Percentiles rank a stretch among this genome's conserved stretches.
Evolutionary conservation across 2,329 filamentous ascomycete genomes (phyloP).

Genomic region (Cordyceps tenuipes): DNA sequence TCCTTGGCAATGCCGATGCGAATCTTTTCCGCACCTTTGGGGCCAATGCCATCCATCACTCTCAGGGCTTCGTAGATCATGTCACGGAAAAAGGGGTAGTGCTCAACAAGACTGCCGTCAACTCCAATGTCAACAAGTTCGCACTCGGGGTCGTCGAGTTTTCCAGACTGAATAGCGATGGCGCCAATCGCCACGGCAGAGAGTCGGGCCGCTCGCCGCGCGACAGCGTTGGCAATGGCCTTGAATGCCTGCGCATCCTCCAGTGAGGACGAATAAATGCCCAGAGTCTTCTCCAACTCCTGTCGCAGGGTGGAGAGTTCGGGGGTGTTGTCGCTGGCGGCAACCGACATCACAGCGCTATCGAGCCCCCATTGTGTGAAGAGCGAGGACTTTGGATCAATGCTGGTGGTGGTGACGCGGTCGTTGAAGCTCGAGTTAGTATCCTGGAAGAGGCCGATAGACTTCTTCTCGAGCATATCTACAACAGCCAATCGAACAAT

Average conservation of each 20-base stretch:
- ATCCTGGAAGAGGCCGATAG: constrained; percentile 66
- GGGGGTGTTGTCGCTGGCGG: constrained; percentile 68
- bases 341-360: constrained; percentile 80
- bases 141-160: constrained; percentile 54
- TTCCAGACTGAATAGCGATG: constrained; percentile 71
- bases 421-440: constrained; percentile 65
- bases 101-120: constrained; percentile 88
- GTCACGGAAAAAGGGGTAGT: constrained; percentile 86
- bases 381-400: constrained; percentile 58
- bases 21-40: constrained; percentile 72
- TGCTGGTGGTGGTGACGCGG: constrained; percentile 58
- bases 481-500: constrained; percentile 74
- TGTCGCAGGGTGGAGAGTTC: constrained; percentile 67
- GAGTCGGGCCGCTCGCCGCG: constrained; percentile 78
- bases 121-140: constrained; percentile 84
- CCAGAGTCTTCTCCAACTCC: constrained; percentile 67
- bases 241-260: constrained; percentile 89
- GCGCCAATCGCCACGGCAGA: constrained; percentile 82
- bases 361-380: constrained; percentile 83
- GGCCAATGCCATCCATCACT: constrained; percentile 69
- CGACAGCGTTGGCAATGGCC: constrained; percentile 72
- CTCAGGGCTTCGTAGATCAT: constrained; percentile 78
- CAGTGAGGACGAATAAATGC: constrained; percentile 64
- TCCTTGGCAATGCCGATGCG: constrained; percentile 96
- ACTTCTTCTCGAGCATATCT: constrained; percentile 59